Conservation (phyloP, 2,329 filamentous ascomycete genomes). For the Plenodomus tracheiphilus region DNA sequence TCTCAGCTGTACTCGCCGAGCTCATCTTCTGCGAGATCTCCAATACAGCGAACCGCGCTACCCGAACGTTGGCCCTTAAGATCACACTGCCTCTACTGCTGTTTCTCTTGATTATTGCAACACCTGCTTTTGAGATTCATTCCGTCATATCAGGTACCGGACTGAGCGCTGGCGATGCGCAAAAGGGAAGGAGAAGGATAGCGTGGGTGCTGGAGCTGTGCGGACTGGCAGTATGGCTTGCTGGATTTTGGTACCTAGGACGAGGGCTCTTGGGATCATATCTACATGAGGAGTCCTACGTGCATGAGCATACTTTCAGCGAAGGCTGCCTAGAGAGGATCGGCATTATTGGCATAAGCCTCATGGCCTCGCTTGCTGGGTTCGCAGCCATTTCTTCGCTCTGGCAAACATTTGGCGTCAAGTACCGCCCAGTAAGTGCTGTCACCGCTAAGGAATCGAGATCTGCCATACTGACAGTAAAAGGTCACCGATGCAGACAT, state of each 20-base stretch:
- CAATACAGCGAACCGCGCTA: conserved; percentile 69
- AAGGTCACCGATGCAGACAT: conserved; percentile 72
- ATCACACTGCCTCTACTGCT: conserved; percentile 72
- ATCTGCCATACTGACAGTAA: conserved; percentile 14
- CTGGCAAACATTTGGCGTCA: conserved; percentile 79
- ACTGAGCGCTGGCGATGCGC: conserved; percentile 64
- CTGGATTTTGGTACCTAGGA: conserved; percentile 76
- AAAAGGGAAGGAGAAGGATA: conserved; percentile 60
- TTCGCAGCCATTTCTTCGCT: conserved; percentile 87
- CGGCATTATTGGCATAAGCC: conserved; percentile 79
- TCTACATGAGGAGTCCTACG: conserved; percentile 50
- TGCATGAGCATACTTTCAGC: conserved; percentile 52
- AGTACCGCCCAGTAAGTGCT: conserved; percentile 57
- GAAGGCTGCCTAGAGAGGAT: conserved; percentile 67
- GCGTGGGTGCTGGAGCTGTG: conserved; percentile 67
- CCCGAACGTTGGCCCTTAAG: conserved; percentile 68
- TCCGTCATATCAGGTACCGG: conserved; percentile 62
- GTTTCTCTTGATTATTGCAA: conserved; percentile 71
- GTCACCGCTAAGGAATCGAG: not conserved
- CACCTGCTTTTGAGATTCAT: conserved; percentile 79
- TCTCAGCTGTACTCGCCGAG: conserved; percentile 77
- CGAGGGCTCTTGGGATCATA: conserved; percentile 61
- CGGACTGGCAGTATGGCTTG: conserved; percentile 70
- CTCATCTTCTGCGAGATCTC: conserved; percentile 84
- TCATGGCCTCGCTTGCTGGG: conserved; percentile 86